Percentiles rank a stretch among this genome's conserved stretches.
Conservation (phyloP, 2,329 filamentous ascomycete genomes). For the Nemania sp. region DNA sequence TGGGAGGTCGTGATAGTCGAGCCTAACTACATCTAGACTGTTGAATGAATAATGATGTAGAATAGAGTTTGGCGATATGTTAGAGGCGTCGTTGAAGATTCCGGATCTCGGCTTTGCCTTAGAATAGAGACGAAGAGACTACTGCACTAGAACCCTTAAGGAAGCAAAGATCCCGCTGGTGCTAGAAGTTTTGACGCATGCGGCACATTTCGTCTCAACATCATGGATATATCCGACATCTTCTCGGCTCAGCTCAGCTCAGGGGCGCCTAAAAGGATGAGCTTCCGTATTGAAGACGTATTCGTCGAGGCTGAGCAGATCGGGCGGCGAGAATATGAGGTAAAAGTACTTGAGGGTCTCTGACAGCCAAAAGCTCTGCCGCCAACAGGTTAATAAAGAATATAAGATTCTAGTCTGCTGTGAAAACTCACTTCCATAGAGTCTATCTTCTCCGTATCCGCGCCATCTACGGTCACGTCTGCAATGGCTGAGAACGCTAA, state of each 20-base stretch:
- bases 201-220: too few species aligned
- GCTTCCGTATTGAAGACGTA: constrained; percentile 55
- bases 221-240: too few species aligned
- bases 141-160: too few species aligned
- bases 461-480: constrained; percentile 55
- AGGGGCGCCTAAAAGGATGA: constrained; percentile 39
- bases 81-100: too few species aligned
- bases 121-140: too few species aligned
- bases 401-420: constrained; percentile 45
- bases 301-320: constrained; percentile 60
- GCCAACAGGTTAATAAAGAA: constrained; percentile 42
- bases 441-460: constrained; percentile 40
- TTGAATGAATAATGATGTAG: too few species aligned
- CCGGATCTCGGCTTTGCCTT: too few species aligned
- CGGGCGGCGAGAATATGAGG: constrained; percentile 49
- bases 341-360: constrained; percentile 60
- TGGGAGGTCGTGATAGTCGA: not conserved
- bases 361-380: constrained; percentile 68
- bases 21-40: not conserved
- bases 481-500: constrained; percentile 52
- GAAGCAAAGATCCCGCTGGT: too few species aligned
- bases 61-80: too few species aligned
- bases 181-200: too few species aligned
- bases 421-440: constrained; percentile 30
- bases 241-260: too few species aligned